Evolutionary conservation across 164 flowering plant genomes (phyloP).

Genomic region (Tinospora cordifolia): DNA sequence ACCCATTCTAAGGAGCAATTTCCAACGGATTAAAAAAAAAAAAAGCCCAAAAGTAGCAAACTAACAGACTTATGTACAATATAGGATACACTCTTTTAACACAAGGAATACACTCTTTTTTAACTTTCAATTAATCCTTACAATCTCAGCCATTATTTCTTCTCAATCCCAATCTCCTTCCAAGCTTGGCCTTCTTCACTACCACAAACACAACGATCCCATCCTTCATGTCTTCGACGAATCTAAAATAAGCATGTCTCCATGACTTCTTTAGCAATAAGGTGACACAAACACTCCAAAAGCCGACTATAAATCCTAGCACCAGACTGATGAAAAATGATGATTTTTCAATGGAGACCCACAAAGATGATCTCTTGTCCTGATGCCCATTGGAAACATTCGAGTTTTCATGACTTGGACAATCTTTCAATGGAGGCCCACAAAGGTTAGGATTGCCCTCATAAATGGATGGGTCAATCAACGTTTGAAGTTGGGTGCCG

Average conservation of each 20-base stretch:
- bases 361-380: too few relatives aligned
- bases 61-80: too few relatives aligned
- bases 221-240: constrained; percentile 1
- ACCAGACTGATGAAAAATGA: constrained; percentile 11
- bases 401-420: background rate
- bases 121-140: too few relatives aligned
- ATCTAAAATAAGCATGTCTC: constrained; percentile 9
- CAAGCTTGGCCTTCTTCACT: too few relatives aligned
- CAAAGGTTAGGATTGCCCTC: constrained; percentile 10
- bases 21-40: too few relatives aligned
- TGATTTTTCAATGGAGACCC: background rate
- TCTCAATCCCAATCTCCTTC: too few relatives aligned
- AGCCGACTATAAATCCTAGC: constrained; percentile 14
- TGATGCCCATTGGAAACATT: background rate
- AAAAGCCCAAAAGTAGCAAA: too few relatives aligned
- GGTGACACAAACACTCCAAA: constrained; percentile 7
- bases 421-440: constrained; percentile 11
- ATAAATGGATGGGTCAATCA: background rate
- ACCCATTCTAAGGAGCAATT: background rate
- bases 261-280: constrained; percentile 11
- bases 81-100: too few relatives aligned
- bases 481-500: constrained; percentile 7
- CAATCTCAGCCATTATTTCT: too few relatives aligned
- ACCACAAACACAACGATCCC: background rate
- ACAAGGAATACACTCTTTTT: too few relatives aligned